phyloP scores from a whole-genome alignment of 768 basidiomycete genomes.

The Astraeus odoratus region DNA sequence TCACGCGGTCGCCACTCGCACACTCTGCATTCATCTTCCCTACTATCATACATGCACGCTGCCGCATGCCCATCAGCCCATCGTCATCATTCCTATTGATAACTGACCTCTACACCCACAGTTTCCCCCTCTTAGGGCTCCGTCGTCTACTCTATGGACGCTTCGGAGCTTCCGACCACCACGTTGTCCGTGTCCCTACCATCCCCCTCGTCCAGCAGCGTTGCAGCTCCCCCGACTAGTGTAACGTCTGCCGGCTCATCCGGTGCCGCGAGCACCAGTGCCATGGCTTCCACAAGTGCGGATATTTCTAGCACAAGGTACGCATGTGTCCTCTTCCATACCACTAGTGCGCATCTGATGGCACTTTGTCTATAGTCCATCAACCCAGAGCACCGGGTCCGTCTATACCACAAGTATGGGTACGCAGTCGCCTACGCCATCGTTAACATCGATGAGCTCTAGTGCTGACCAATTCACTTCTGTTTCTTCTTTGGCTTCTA shows the following conservation, averaged over 20 bases:
- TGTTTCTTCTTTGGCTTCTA: not conserved
- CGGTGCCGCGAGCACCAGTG: not conserved
- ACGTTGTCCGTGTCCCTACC: not conserved
- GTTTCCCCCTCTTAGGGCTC: slow-evolving; percentile 3
- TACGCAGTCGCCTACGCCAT: slow-evolving; percentile 2
- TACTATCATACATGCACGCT: slow-evolving; percentile 21
- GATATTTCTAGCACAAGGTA: slow-evolving; percentile 9
- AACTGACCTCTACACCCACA: slow-evolving; percentile 6
- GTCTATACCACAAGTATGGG: not conserved
- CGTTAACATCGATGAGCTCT: not conserved
- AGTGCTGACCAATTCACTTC: not conserved
- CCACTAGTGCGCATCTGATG: slow-evolving; percentile 2
- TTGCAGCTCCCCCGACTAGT: not conserved
- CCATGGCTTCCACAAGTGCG: not conserved
- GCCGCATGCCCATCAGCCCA: slow-evolving; percentile 23
- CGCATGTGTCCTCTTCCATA: not conserved
- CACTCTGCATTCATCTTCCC: slow-evolving; percentile 9
- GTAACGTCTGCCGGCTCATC: slow-evolving; percentile 4
- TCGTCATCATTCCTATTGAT: slow-evolving; percentile 10
- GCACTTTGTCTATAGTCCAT: not conserved
- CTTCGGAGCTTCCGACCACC: not conserved
- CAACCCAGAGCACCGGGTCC: not conserved
- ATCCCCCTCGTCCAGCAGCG: not conserved
- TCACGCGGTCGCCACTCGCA: slow-evolving; percentile 10
- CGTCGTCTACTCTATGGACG: slow-evolving; percentile 7